Evolutionary conservation across 345 rosid species (phyloP).

Genomic region (Rhizophora apiculata): DNA sequence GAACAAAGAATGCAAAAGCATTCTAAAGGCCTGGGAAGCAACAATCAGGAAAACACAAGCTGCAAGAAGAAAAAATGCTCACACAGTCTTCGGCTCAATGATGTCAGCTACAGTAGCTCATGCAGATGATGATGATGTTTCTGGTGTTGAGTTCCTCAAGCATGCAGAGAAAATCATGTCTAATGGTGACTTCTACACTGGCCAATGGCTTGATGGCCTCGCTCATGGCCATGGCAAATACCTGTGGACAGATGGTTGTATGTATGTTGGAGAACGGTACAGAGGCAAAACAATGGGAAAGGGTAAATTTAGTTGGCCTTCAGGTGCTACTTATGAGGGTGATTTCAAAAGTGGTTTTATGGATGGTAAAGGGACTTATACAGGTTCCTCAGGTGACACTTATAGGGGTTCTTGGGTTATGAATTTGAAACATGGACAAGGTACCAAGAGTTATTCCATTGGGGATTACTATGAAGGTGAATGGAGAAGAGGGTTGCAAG

Average conservation of each 20-base stretch:
- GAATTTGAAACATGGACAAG: conserved; percentile 86
- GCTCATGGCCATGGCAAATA: conserved; percentile 89
- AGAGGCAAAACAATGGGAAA: conserved; percentile 69
- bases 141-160: conserved; percentile 10
- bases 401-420: conserved; percentile 83
- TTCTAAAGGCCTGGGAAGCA: conserved; percentile 41
- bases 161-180: conserved; percentile 57
- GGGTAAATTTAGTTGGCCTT: conserved; percentile 94
- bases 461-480: conserved; percentile 91
- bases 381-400: conserved; percentile 61
- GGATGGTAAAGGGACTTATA: conserved; percentile 94
- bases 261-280: conserved; percentile 89
- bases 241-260: conserved; percentile 91
- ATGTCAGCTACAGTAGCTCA: conserved; percentile 71
- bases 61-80: conserved; percentile 39
- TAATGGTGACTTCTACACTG: conserved; percentile 86
- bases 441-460: conserved; percentile 58
- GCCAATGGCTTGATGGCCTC: conserved; percentile 59
- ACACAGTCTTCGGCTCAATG: conserved; percentile 44
- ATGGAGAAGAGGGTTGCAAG: conserved; percentile 81
- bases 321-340: conserved; percentile 94
- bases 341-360: conserved; percentile 83
- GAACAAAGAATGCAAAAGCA: conserved; percentile 38
- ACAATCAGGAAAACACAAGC: conserved; percentile 39
- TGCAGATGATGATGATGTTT: conserved; percentile 69